A percentile compares a stretch with the other conserved stretches of the same genome.
Evolutionary conservation across 306 rosid genomes (phyloP).

Genomic region (Dryas drummondii): DNA sequence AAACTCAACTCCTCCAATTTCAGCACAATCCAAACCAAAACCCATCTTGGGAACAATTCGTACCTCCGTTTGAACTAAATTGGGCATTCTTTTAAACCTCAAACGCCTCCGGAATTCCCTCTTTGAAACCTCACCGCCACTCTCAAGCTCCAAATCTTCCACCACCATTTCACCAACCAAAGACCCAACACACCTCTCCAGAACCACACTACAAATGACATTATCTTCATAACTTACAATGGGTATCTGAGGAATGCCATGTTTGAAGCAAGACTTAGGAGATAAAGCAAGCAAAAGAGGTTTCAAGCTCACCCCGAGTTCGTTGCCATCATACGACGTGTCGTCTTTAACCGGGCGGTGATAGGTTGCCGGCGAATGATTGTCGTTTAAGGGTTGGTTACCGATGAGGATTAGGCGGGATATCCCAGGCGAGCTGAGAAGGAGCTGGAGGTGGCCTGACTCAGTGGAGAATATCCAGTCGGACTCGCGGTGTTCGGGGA

Average conservation of each 20-base stretch:
- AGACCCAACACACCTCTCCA: constrained; percentile 51
- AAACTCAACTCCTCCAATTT: constrained; percentile 49
- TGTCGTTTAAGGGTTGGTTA: constrained; percentile 24
- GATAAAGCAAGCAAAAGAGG: constrained; percentile 76
- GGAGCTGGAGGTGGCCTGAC: constrained; percentile 74
- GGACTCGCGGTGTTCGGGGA: constrained; percentile 67
- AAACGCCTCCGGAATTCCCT: constrained; percentile 81
- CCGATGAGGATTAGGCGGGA: constrained; percentile 71
- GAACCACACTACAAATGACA: constrained; percentile 45
- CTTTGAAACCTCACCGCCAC: constrained; percentile 12
- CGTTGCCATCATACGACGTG: constrained; percentile 18
- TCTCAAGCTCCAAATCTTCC: constrained; percentile 74
- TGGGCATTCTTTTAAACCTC: constrained; percentile 86
- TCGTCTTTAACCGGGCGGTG: constrained; percentile 35
- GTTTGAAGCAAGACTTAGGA: constrained; percentile 54
- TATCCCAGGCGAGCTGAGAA: constrained; percentile 42
- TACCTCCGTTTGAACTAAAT: constrained; percentile 74
- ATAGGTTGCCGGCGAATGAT: constrained; percentile 19
- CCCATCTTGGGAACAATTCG: constrained; percentile 40
- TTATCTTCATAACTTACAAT: constrained; percentile 65
- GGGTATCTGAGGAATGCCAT: constrained; percentile 63
- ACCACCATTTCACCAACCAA: constrained; percentile 79
- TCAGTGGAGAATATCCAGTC: constrained; percentile 86
- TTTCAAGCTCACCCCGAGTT: constrained; percentile 47
- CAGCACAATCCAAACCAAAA: constrained; percentile 19